Base-by-base conservation (phyloP, 495 filamentous ascomycete species). In the Thozetella sp. region DNA sequence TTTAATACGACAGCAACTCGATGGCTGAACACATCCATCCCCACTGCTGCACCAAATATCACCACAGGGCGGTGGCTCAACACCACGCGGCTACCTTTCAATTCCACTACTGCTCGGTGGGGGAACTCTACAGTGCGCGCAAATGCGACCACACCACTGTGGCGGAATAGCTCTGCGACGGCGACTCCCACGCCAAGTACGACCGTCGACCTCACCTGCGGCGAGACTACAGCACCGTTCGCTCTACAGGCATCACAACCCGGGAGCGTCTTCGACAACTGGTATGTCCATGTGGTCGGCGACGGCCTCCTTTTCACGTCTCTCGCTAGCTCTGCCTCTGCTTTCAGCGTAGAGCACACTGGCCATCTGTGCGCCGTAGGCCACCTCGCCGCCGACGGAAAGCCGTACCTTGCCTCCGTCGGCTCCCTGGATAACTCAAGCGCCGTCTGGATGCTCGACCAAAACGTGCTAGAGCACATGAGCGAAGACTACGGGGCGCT, bases 171-270 rank as follows among this genome's bases (percentile, higher is more conserved):
- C 25, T 54, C 68, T n/a, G 70, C 70, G 50, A 76, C 78, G 45
- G 73, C 72, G 17, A 73, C 67, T 46, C 63, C 78, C 3, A 65
- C 77, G n/a, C 67, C 76, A 23, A 68, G 55, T 22, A 22, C 64
- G 22, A 66, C 66, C 0, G 2, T 63, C 22, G 66, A 64, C 54
- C 34, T 64, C 23, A 69, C 66, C 27, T 71, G 71, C 62, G 58
- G 60, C 25, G 57, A 66, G 54, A 63, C 61, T 40, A 37, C 59
- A 25, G 46, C 54, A 11, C 60, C 71, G 2, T 72, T 75, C 57
- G 61, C 62, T 2, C 51, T 72, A 3, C 66, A 63, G 15, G 55
- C 69, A 22, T 30, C 62, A 0, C 68, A 69, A 26, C 66, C 68
- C 2, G 64, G 57, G 46, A 59, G 70, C 9, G 27, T 61, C n/a